Conservation (phyloP, 345 rosid genomes). For the Odontarrhena argentea region DNA sequence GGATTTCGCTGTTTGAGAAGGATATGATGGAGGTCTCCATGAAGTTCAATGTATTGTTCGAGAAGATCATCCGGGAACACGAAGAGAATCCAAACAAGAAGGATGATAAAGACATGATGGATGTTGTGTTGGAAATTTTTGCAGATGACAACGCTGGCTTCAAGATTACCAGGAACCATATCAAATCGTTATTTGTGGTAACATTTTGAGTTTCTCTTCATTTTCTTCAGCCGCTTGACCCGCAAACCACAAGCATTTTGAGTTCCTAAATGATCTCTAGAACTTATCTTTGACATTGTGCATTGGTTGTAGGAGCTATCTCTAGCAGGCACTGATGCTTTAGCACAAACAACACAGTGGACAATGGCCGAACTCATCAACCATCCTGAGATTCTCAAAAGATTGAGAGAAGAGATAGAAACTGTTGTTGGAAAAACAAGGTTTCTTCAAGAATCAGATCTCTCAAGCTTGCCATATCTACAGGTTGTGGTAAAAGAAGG, state of each 20-base stretch:
- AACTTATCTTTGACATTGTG: conserved; percentile 9
- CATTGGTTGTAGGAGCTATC: conserved; percentile 39
- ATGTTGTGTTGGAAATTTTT: conserved; percentile 46
- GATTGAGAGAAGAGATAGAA: conserved; percentile 43
- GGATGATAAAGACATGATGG: conserved; percentile 50
- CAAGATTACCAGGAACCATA: conserved; percentile 42
- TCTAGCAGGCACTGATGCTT: conserved; percentile 43
- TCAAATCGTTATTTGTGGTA: conserved; percentile 51
- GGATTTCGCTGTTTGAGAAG: conserved; percentile 39
- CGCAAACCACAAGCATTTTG: not conserved
- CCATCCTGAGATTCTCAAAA: conserved; percentile 38
- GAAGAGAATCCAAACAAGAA: conserved; percentile 42
- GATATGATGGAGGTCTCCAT: conserved; percentile 35
- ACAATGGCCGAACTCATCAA: conserved; percentile 45
- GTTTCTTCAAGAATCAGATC: conserved; percentile 42
- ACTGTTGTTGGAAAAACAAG: conserved; percentile 37
- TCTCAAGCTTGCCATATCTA: conserved; percentile 33
- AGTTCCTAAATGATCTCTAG: too few species aligned
- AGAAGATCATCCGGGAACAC: conserved; percentile 45
- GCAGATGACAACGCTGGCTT: conserved; percentile 42
- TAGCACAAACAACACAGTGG: conserved; percentile 45
- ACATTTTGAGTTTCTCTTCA: conserved; percentile 11
- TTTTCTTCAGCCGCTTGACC: not conserved
- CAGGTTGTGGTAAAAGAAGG: conserved; percentile 46
- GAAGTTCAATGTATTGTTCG: conserved; percentile 41